Conservation (phyloP, 163 green algal species). For the Picocystis sp. region DNA sequence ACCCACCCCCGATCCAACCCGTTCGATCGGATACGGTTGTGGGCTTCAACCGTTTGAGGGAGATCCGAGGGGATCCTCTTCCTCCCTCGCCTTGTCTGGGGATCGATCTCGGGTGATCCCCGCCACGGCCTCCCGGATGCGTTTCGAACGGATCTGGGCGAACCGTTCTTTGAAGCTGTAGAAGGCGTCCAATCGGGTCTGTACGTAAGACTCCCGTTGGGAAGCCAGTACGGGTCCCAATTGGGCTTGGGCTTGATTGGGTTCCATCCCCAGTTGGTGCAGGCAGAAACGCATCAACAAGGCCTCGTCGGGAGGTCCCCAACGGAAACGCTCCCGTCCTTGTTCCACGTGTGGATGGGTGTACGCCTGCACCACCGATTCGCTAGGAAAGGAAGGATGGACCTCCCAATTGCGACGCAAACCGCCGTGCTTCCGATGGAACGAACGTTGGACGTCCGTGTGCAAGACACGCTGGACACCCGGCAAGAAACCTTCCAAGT, state of each 20-base stretch:
- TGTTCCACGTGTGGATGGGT: constrained; percentile 29
- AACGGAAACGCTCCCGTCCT: constrained; percentile 7
- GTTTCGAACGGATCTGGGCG: constrained; percentile 73
- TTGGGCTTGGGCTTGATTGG: neutral
- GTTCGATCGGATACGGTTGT: no score
- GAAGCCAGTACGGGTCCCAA: constrained; percentile 20
- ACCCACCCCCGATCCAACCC: no score
- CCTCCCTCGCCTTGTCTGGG: no score
- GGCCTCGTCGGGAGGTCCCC: neutral
- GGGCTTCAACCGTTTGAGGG: no score
- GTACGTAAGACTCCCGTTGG: constrained; percentile 32
- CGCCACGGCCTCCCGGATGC: constrained; percentile 34
- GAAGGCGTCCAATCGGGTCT: constrained; percentile 62
- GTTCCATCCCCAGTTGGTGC: no score
- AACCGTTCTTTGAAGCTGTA: constrained; percentile 58
- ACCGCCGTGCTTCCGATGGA: no score
- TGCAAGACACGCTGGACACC: neutral
- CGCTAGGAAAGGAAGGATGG: neutral
- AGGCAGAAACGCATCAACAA: neutral
- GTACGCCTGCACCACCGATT: neutral
- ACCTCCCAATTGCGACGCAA: neutral
- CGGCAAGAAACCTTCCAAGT: constrained; percentile 31
- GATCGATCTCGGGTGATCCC: no score
- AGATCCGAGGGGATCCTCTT: neutral
- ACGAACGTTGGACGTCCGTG: neutral